Evolutionary conservation across 164 flowering plant species (phyloP), one percentile per base, ranked within the genome.

Genomic region (Magnolia officinalis): DNA sequence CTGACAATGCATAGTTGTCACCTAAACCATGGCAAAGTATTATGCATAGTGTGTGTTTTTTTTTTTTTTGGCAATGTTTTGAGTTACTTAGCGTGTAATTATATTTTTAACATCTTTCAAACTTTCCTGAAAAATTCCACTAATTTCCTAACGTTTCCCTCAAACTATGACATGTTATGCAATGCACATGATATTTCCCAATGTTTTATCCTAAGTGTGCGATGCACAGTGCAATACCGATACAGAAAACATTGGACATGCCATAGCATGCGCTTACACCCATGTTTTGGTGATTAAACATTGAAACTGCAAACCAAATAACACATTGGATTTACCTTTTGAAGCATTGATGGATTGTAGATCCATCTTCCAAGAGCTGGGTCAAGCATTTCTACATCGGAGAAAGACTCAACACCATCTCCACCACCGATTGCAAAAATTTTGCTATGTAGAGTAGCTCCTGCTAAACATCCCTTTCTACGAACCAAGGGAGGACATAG

Each of bases 401-500:
- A 85, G 63, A 88, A 92, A 79, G 86, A 84, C 8, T 86, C 85
- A 63, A 61, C 14, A 9, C 93, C 96, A 89, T 91, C 84, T 67
- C 94, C 98, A 55, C 99, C 99, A 80, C 99, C 99, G 78, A 94
- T 50, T 7, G 95, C 94, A 90, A 79, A 96, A 77, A 94, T 77
- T 78, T 87, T 96, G 67, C 81, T 75, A 68, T 90, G 55, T 68
- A 88, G 51, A 71, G 87, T 61, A 76, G 84, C 94, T 69, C 89
- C 94, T 76, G 88, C 94, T 81, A 92, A 81, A 79, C 89, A 82
- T 72, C 99, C 98, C 78, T 86, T 96, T 73, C 72, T 76, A 72
- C 61, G 74, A 72, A 72, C 85, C 81, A 94, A 83, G 52, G 91
- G 79, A 70, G 96, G 90, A 49, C 85, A 80, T 1, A 29, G 19